These are phyloP conservation scores for Diatrype stigma DNA, from an alignment of 2,329 filamentous ascomycete genomes.

Conservation along the genomic window DNA sequence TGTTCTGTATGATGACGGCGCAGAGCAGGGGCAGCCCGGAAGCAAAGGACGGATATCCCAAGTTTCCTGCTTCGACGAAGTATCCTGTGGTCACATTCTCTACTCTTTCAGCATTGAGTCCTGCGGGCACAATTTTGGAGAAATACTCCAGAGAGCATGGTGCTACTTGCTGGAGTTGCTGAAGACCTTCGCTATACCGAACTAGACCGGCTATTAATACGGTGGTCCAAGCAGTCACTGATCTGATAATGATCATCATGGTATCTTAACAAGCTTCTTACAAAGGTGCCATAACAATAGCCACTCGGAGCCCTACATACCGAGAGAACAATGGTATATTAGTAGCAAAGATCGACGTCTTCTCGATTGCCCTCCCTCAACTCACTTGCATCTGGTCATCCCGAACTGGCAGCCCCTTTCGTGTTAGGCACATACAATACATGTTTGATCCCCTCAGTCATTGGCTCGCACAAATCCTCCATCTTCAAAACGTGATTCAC, in stretches of 20 bases:
- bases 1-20: conserved; percentile 22
- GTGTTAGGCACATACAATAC: not conserved
- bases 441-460: too few relatives aligned
- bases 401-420: not conserved
- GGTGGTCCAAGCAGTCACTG: not conserved
- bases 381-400: not conserved
- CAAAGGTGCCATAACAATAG: not conserved
- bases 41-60: conserved; percentile 23
- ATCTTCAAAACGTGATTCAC: not conserved
- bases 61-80: conserved; percentile 19
- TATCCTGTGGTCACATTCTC: conserved; percentile 19
- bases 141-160: conserved; percentile 18
- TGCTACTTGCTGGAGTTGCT: conserved; percentile 12
- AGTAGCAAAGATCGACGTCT: not conserved
- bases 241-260: not conserved
- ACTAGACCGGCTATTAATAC: not conserved
- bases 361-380: not conserved
- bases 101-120: conserved; percentile 14
- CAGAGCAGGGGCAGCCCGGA: conserved; percentile 21
- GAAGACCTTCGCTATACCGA: conserved; percentile 4
- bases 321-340: not conserved
- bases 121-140: conserved; percentile 12
- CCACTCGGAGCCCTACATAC: not conserved
- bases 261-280: not conserved
- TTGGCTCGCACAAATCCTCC: not conserved